Evolutionary conservation across 768 basidiomycete species (phyloP).

Genomic region (Cantharellus anzutake): DNA sequence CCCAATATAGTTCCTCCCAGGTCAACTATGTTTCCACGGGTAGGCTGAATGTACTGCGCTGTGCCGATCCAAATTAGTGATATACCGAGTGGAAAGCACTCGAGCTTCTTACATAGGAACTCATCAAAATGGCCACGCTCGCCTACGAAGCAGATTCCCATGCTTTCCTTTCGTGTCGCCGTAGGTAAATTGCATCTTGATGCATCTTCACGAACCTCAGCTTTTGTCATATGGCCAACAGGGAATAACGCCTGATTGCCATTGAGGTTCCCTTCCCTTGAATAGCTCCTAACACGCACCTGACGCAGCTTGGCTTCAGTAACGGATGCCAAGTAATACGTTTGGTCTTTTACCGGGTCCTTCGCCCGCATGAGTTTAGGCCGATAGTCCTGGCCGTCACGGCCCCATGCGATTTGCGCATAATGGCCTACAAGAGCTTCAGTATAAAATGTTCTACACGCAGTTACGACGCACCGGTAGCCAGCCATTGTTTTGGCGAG

Average conservation of each 20-base stretch:
- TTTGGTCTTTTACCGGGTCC: conserved; percentile 70
- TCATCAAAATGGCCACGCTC: conserved; percentile 49
- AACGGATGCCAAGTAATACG: conserved; percentile 75
- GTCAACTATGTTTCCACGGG: conserved; percentile 50
- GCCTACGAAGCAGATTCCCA: conserved; percentile 91
- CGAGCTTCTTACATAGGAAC: conserved; percentile 40
- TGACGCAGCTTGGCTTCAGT: conserved; percentile 40
- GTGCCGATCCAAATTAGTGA: neutral
- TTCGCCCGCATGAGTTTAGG: conserved; percentile 24
- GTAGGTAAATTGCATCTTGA: conserved; percentile 41
- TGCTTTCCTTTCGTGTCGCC: conserved; percentile 63
- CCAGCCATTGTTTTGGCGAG: conserved; percentile 36
- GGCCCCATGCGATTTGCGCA: conserved; percentile 43
- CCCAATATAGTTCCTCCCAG: conserved; percentile 36
- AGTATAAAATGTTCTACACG: neutral
- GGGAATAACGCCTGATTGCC: conserved; percentile 45
- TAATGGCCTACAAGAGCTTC: conserved; percentile 51
- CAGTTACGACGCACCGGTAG: conserved; percentile 38
- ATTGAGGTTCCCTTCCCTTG: neutral
- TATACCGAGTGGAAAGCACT: neutral
- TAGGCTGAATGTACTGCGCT: conserved; percentile 63
- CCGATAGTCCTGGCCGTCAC: conserved; percentile 5
- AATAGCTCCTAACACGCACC: conserved; percentile 12
- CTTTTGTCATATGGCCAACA: conserved; percentile 44
- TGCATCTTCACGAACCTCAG: conserved; percentile 56